Evolutionary conservation across 805 yeast species (phyloP).

Genomic region (Suhomyces sp.): DNA sequence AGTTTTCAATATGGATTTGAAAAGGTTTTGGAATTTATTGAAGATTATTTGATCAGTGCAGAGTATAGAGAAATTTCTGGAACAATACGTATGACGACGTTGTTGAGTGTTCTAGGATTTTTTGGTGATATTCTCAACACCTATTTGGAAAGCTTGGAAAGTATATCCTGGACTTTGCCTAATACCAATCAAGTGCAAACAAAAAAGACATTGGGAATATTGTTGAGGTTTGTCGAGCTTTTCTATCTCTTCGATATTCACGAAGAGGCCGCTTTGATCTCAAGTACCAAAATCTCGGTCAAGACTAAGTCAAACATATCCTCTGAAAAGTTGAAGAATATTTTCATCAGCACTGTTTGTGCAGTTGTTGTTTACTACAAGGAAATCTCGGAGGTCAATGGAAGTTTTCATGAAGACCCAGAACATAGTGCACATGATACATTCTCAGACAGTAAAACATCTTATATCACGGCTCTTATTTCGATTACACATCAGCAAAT

Average conservation of each 20-base stretch:
- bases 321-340: slow-evolving; percentile 46
- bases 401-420: neutral
- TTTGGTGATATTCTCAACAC: slow-evolving; percentile 51
- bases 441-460: neutral
- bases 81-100: slow-evolving; percentile 36
- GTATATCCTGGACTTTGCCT: slow-evolving; percentile 35
- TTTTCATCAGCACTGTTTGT: slow-evolving; percentile 38
- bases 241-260: slow-evolving; percentile 50
- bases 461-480: neutral
- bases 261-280: slow-evolving; percentile 48
- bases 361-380: slow-evolving; percentile 39
- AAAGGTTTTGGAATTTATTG: slow-evolving; percentile 46
- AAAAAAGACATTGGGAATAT: slow-evolving; percentile 16
- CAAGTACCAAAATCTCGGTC: slow-evolving; percentile 41
- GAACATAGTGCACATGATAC: neutral
- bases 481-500: slow-evolving; percentile 66
- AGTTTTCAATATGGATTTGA: slow-evolving; percentile 52
- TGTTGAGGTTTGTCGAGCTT: slow-evolving; percentile 37
- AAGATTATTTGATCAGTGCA: slow-evolving; percentile 29
- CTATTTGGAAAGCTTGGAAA: slow-evolving; percentile 25
- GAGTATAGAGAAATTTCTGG: slow-evolving; percentile 17
- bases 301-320: slow-evolving; percentile 43
- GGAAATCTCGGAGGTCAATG: neutral
- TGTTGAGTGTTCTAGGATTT: slow-evolving; percentile 53
- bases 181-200: neutral